Evolutionary conservation across 176 grass and related monocot genomes (phyloP).

Genomic region (Eragrostis curvula): DNA sequence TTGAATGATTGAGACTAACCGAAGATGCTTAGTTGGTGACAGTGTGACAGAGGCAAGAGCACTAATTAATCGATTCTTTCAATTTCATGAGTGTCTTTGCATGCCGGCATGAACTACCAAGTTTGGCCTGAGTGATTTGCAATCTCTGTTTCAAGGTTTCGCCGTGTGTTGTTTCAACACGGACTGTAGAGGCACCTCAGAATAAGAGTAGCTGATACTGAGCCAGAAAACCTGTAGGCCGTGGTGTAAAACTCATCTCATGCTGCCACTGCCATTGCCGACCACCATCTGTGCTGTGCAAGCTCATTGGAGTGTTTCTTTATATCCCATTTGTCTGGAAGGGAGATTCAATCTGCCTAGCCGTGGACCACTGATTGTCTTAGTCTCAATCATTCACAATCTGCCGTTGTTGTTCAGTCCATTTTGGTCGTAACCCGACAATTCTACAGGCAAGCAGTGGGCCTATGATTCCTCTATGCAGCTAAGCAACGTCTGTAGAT

Average conservation of each 20-base stretch:
- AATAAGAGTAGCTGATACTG: not conserved
- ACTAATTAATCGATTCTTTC: too few species aligned
- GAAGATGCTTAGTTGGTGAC: not conserved
- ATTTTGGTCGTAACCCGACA: slow-evolving; percentile 32
- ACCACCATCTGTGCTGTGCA: slow-evolving; percentile 17
- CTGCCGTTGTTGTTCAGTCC: not conserved
- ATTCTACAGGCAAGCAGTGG: slow-evolving; percentile 43
- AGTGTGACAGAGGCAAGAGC: not conserved
- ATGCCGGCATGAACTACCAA: not conserved
- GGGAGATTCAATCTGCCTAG: slow-evolving; percentile 7
- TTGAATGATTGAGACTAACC: not conserved
- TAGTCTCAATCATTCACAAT: slow-evolving; percentile 27
- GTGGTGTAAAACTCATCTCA: not conserved
- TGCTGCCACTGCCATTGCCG: slow-evolving; percentile 22
- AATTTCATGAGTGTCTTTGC: not conserved
- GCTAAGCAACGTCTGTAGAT: not conserved
- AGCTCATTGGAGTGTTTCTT: not conserved
- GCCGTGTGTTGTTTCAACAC: not conserved
- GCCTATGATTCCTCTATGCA: slow-evolving; percentile 9
- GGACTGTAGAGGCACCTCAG: not conserved
- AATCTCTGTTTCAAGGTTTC: not conserved
- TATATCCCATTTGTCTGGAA: slow-evolving; percentile 21
- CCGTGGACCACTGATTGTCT: not conserved
- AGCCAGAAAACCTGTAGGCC: not conserved
- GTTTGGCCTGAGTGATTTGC: not conserved